Evolutionary conservation across 2,329 filamentous ascomycete genomes (phyloP), one percentile per base, ranked within the genome.

Genomic region (Trichoderma koningii): DNA sequence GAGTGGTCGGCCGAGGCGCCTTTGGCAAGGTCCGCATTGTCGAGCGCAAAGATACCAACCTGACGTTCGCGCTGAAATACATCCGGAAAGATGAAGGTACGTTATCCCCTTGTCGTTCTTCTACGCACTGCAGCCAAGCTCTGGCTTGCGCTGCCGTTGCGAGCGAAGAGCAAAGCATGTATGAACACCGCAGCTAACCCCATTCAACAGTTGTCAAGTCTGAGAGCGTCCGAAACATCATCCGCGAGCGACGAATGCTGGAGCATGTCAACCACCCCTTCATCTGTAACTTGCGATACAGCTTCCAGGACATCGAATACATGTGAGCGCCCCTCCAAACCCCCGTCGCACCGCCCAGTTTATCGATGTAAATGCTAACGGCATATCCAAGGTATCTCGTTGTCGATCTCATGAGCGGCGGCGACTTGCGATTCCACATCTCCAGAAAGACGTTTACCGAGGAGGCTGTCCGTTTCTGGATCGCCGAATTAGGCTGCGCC

Each of bases 21-120:
- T 99, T 99, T 82, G 95, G 95, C 73, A 99, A 99, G 80, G 95
- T 99, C 68, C 90, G 95, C 73, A 99, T 99, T 71, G 95, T 99
- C 74, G 95, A 99, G 83, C 88, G 93, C 71, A 98, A 98, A 79
- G 95, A 99, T 76, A 97, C 93, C 1, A 89, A 89, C 64, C 80
- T 98, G 72, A 94, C 93, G 3, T 99, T 99, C 78, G 95, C 95
- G 51, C 84, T 99, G 69, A 99, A 99, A 79, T 98, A 98, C 78
- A 98, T 98, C 69, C 89, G 93, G 70, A 98, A 97, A 85, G 94
- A 98, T 90, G 94, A 98, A 87, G 91, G 93, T 93, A 74, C 68
- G 87, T 30, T 61, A 15, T n/a, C 7, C 28, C 4, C 4, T 5
- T 26, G 17, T n/a, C 19, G 44, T 51, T 38, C 34, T 26, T 21